These are phyloP conservation scores for Salix arbutifolia DNA, from an alignment of 345 rosid species.

Conservation along the genomic window DNA sequence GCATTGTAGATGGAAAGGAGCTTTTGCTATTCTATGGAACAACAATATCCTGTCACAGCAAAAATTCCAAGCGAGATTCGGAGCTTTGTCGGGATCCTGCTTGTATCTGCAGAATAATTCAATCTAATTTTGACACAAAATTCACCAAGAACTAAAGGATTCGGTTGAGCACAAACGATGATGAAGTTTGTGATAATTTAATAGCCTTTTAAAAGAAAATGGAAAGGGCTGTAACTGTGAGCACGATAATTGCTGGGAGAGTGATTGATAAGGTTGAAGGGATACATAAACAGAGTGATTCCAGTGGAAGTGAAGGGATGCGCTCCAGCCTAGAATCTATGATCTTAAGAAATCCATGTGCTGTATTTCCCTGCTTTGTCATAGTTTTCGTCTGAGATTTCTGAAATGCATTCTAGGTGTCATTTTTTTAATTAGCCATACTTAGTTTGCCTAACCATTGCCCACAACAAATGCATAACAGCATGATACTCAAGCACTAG, in stretches of 20 bases:
- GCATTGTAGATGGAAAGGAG: constrained; percentile 51
- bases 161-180: constrained; percentile 29
- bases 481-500: too few relatives aligned
- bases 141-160: constrained; percentile 24
- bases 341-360: constrained; percentile 32
- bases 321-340: constrained; percentile 13
- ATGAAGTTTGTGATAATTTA: constrained; percentile 29
- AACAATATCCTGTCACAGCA: constrained; percentile 35
- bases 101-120: constrained; percentile 42
- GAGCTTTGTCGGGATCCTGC: constrained; percentile 36
- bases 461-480: too few relatives aligned
- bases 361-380: constrained; percentile 49
- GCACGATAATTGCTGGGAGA: constrained; percentile 39
- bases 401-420: not conserved
- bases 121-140: constrained; percentile 29
- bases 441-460: too few relatives aligned
- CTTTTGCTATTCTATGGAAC: constrained; percentile 46
- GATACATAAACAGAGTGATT: constrained; percentile 11
- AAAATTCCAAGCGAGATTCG: constrained; percentile 17
- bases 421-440: not conserved
- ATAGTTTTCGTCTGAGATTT: constrained; percentile 33
- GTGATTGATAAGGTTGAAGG: constrained; percentile 12
- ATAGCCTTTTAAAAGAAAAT: constrained; percentile 15
- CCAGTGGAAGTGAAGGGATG: constrained; percentile 6
- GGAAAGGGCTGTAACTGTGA: constrained; percentile 36